Base-by-base conservation (phyloP, 805 yeast genomes). In the Brettanomyces anomalus region DNA sequence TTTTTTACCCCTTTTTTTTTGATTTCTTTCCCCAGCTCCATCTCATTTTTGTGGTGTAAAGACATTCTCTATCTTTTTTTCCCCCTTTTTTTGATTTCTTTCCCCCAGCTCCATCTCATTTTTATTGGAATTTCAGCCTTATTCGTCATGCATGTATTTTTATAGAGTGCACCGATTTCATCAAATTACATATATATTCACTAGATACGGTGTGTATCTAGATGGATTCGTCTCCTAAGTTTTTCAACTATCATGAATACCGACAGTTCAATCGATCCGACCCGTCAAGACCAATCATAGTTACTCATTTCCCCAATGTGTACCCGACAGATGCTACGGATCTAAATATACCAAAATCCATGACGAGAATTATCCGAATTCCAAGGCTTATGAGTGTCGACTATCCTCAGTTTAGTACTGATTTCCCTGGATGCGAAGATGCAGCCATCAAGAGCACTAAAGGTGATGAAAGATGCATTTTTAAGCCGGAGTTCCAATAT, bases 201-300 rank as follows among this genome's bases (percentile, higher is more conserved):
- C n/a, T n/a, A n/a, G n/a, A n/a, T n/a, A n/a, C n/a, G n/a, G n/a
- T 24, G 28, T 24, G 6, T 11, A 24, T 16, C 15, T 17, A 15
- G 43, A 34, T 21, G 30, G 21, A 19, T 18, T 21, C 31, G 15
- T 20, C 10, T 13, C 16, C 44, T n/a, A 43, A 49, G 34, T 80
- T 77, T 55, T 82, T 79, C 69, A 82, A 83, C 55, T 81, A 79
- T 51, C 86, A 82, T 53, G 89, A 82, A 55, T 78, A 65, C 52
- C 40, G 47, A 14, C 40, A 44, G 7, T 37, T 40, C 18, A 48
- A 46, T 10, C 50, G 72, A 4, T 62, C 64, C 11, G 53, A 52
- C 53, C 61, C 61, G 37, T 58, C 58, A 3, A 55, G 52, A 28
- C 59, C 72, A 2, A 33, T 79, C 10, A 72, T 76, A 17, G 58